These are phyloP conservation scores for Histomonas meleagridis DNA, from an alignment of 208 protist genomes.

Conservation along the genomic window DNA sequence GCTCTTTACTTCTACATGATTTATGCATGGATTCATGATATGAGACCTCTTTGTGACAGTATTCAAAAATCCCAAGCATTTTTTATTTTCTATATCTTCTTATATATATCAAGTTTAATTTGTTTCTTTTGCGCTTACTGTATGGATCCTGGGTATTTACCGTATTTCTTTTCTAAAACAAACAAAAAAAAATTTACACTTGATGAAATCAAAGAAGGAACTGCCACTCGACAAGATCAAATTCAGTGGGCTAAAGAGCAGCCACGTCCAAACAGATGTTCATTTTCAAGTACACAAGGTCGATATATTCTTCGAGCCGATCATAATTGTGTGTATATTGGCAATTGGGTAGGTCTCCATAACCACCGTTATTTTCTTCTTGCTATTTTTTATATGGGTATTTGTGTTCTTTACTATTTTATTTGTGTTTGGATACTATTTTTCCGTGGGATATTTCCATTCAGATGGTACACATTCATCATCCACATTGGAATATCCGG, in stretches of 20 bases:
- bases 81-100: too few species aligned
- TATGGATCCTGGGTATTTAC: neutral
- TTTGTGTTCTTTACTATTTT: too few species aligned
- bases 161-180: neutral
- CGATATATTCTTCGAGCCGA: neutral
- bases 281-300: neutral
- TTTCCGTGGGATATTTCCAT: too few species aligned
- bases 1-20: too few species aligned
- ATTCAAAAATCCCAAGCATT: too few species aligned
- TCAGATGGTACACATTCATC: too few species aligned
- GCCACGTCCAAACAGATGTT: neutral
- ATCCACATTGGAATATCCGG: too few species aligned
- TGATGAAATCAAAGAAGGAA: neutral
- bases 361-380: conserved; percentile 29
- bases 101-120: neutral
- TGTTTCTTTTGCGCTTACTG: neutral
- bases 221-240: neutral
- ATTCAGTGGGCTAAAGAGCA: neutral
- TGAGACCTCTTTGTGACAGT: too few species aligned
- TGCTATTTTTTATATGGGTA: too few species aligned
- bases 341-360: neutral
- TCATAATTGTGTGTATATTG: neutral
- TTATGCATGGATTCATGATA: too few species aligned
- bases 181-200: neutral
- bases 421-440: too few species aligned